Evolutionary conservation across 371 early-diverging fungal species (phyloP).

Genomic region (Lichtheimia hyalospora): DNA sequence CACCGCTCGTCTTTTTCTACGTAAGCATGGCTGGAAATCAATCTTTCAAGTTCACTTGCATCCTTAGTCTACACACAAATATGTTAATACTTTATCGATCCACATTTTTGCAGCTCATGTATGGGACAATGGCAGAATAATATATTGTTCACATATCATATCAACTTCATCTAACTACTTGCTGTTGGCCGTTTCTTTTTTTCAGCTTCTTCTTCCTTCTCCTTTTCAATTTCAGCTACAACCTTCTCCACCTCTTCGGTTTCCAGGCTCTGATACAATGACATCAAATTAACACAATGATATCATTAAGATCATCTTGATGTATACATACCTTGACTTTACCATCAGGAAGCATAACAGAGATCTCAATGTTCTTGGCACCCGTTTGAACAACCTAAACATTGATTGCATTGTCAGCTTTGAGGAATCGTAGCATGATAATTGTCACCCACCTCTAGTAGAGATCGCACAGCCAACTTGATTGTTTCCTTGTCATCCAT

Average conservation of each 20-base stretch:
- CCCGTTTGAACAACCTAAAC: slow-evolving; percentile 92
- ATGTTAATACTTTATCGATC: too few relatives aligned
- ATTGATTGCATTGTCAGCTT: not conserved
- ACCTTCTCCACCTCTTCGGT: slow-evolving; percentile 83
- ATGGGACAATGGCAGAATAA: too few relatives aligned
- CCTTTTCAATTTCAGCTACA: slow-evolving; percentile 86
- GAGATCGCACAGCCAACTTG: slow-evolving; percentile 89
- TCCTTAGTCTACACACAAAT: too few relatives aligned
- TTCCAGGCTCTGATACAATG: slow-evolving; percentile 58
- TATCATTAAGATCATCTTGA: not conserved
- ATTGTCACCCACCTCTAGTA: slow-evolving; percentile 72
- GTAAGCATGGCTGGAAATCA: too few relatives aligned
- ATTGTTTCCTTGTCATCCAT: slow-evolving; percentile 79
- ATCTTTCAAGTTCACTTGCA: too few relatives aligned
- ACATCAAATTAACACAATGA: not conserved
- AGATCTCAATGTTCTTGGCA: slow-evolving; percentile 97
- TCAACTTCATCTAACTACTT: too few relatives aligned
- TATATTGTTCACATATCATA: too few relatives aligned
- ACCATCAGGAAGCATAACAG: slow-evolving; percentile 80
- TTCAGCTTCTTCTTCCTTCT: slow-evolving; percentile 92
- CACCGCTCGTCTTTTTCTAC: too few relatives aligned
- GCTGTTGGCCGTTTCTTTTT: slow-evolving; percentile 61
- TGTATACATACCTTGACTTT: slow-evolving; percentile 57
- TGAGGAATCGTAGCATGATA: not conserved
- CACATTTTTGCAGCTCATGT: too few relatives aligned